A percentile compares a stretch with the other conserved stretches of the same genome.
Conservation (phyloP, 129 eudicot genomes). For the Solidago caesia region DNA sequence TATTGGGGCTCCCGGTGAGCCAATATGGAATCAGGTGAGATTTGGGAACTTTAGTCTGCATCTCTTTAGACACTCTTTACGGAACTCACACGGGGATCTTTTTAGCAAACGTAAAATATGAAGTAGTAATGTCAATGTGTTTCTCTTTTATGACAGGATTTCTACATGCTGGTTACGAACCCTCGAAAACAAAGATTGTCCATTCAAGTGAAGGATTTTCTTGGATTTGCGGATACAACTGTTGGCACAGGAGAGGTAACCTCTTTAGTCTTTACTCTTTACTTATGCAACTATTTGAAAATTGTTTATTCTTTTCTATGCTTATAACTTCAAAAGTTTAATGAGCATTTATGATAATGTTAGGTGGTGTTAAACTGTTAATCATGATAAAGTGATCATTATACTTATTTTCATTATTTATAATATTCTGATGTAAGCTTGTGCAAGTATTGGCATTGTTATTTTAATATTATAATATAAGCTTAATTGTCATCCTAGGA, state of each 20-base stretch:
- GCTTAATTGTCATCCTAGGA: not conserved
- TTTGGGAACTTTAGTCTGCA: constrained; percentile 5
- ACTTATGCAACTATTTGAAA: not conserved
- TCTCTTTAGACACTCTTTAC: not conserved
- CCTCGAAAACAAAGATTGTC: constrained; percentile 65
- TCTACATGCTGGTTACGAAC: constrained; percentile 85
- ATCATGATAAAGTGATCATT: constrained; percentile 5
- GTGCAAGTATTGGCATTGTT: not conserved
- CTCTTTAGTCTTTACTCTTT: not conserved
- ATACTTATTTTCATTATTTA: not conserved
- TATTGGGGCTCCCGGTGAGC: constrained; percentile 93
- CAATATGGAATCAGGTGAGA: constrained; percentile 96
- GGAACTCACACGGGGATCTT: too few relatives aligned
- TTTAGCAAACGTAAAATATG: not conserved
- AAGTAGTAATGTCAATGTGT: constrained; percentile 4
- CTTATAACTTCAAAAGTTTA: not conserved
- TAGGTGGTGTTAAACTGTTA: not conserved
- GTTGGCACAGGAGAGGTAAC: constrained; percentile 85
- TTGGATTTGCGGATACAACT: constrained; percentile 72
- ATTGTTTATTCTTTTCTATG: not conserved
- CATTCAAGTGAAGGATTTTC: constrained; percentile 74
- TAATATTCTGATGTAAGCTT: not conserved
- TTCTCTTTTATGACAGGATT: constrained; percentile 57
- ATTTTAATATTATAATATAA: not conserved
- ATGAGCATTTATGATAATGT: not conserved